Conservation (phyloP, 1,284 basidiomycete genomes). For the Ceratobasidium sp. region DNA sequence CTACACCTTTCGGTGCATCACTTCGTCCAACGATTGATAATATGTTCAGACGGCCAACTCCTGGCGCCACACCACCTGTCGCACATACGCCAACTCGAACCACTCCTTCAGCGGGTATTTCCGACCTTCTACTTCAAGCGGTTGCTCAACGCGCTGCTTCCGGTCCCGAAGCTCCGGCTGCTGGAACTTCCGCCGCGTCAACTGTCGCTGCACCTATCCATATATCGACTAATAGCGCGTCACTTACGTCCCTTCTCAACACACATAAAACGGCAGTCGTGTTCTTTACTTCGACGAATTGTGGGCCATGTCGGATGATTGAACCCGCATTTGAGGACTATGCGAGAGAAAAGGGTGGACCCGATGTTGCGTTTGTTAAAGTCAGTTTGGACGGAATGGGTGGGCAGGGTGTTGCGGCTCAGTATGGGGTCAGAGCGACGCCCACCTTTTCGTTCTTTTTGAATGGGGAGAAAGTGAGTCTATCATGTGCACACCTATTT, state of each 20-base stretch:
- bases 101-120: constrained; percentile 56
- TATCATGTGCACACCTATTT: too few relatives aligned
- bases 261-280: constrained; percentile 69
- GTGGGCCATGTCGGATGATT: constrained; percentile 73
- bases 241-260: constrained; percentile 66
- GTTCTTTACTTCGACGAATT: constrained; percentile 72
- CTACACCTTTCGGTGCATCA: constrained; percentile 89
- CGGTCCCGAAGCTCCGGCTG: too few relatives aligned
- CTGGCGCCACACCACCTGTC: constrained; percentile 51
- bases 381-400: constrained; percentile 79
- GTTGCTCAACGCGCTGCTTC: constrained; percentile 31
- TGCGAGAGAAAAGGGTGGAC: constrained; percentile 61
- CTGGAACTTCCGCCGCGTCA: constrained; percentile 47
- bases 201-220: constrained; percentile 74
- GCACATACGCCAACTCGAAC: constrained; percentile 51
- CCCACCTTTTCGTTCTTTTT: constrained; percentile 90
- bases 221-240: constrained; percentile 68
- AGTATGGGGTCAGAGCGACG: constrained; percentile 80
- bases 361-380: constrained; percentile 78
- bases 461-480: constrained; percentile 76
- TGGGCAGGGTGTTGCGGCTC: constrained; percentile 70
- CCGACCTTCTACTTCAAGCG: constrained; percentile 23
- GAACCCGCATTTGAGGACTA: constrained; percentile 73
- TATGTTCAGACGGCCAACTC: constrained; percentile 77
- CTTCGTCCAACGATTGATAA: constrained; percentile 88